Base-by-base conservation (phyloP, 371 early-diverging fungal species). In the Fennellomyces sp. region DNA sequence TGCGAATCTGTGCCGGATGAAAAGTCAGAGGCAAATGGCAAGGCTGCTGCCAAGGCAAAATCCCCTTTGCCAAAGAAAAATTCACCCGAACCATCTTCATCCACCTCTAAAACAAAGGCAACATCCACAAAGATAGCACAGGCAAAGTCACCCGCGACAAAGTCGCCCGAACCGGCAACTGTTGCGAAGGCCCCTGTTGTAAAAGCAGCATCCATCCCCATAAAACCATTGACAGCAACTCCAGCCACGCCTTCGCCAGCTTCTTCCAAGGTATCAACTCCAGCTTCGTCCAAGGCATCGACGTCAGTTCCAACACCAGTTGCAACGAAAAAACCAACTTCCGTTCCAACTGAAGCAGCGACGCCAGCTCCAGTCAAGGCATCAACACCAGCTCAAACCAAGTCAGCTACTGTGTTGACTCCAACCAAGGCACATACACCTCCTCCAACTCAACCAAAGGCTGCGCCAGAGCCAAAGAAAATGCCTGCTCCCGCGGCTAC, bases 301-400 rank as follows among this genome's bases (percentile, higher is more conserved):
- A 45, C 5, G 15, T 17, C 39, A 33, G 35, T 13, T 33, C 13
- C 35, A 13, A 48, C 17, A 26, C 48, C 48, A 48, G 48, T 48
- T 21, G 25, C 48, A 52, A 23, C 30, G 27, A 45, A 47, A 25
- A 23, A 33, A 10, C 21, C 55, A 17, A 19, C 33, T 21, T 27
- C 42, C 21, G 13, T 19, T 12, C 81, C 84, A 12, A 47, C 26
- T 77, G 30, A 75, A 78, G 56, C 83, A 76, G 51, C 65, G 84
- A 2, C 76, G 75, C 66, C 78, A 79, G 52, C 65, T 85, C 26
- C 69, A 80, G 6, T 29, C 8, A 39, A 39, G 39, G 39, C 39
- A n/a, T 5, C 39, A 5, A 39, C 39, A 39, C 39, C 39, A 39
- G n/a, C n/a, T n/a, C n/a, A 56, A 41, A 0, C 47, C 45, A 21